phyloP scores from a whole-genome alignment of 1,284 basidiomycete genomes.

The Pascua guehoae region DNA sequence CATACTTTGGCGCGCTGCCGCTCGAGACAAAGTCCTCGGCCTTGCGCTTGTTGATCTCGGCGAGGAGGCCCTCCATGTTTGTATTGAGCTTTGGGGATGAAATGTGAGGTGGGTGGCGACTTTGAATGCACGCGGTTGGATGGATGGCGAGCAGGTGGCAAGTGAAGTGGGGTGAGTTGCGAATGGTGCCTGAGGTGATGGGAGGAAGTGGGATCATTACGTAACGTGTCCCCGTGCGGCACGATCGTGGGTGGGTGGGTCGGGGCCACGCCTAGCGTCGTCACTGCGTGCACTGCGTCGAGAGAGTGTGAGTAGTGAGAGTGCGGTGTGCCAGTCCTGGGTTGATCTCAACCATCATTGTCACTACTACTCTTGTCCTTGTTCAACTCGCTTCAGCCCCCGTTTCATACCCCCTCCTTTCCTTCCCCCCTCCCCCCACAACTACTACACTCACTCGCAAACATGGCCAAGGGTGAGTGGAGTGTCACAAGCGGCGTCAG shows the following conservation, averaged over 20 bases:
- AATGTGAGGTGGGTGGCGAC: constrained; percentile 1
- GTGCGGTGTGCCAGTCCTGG: too few relatives aligned
- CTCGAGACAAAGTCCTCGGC: constrained; percentile 54
- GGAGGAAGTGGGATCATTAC: too few relatives aligned
- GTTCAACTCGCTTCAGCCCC: neutral
- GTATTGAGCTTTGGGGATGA: neutral
- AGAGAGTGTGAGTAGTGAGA: too few relatives aligned
- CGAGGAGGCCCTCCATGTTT: constrained; percentile 46
- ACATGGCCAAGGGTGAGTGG: constrained; percentile 5
- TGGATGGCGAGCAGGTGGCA: too few relatives aligned
- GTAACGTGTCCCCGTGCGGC: too few relatives aligned
- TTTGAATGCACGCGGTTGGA: neutral
- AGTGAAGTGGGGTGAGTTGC: too few relatives aligned
- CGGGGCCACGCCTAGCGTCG: too few relatives aligned
- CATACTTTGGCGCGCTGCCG: constrained; percentile 65
- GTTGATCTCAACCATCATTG: neutral
- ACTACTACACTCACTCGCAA: neutral
- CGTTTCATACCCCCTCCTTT: neutral
- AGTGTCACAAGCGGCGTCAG: too few relatives aligned
- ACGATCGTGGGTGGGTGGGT: too few relatives aligned
- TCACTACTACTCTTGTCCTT: neutral
- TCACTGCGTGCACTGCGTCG: too few relatives aligned
- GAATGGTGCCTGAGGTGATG: too few relatives aligned
- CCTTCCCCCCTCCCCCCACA: too few relatives aligned
- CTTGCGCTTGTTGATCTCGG: constrained; percentile 89